Evolutionary conservation across 805 yeast genomes (phyloP), one percentile per base, ranked within the genome.

Genomic region (Wickerhamomyces rabaulensis): DNA sequence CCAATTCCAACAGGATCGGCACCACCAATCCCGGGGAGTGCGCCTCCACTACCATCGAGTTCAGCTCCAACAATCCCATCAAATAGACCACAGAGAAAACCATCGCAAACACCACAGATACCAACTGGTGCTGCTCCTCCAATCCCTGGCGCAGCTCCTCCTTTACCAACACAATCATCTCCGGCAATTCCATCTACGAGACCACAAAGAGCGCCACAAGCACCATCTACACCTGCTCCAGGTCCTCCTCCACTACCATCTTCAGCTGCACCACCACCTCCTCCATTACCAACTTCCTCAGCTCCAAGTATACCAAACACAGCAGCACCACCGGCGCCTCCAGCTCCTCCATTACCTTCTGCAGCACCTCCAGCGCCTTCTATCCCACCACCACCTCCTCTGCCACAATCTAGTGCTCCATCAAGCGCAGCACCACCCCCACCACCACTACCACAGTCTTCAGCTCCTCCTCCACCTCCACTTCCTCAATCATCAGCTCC

Each of bases 391-490:
- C 48, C 42, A 31, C 21, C 51, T n/a, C 31, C 64, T 6, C 39
- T 57, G 20, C 52, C 62, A 2, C 51, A 60, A 13, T 49, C 56
- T 8, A 46, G 55, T 20, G 49, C 57, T 13, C 59, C 63, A 21
- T 9, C 29, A 29, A 39, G 37, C 8, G 22, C 33, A 15, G 48
- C 70, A 2, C 70, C 74, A 10, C 66, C 68, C 10, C 67, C 72
- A 20, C 64, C 67, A 8, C 65, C 69, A 13, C 52, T 63, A 33
- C 64, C 68, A 8, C 33, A 47, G 13, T 4, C 50, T 20, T 38
- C 55, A 6, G 26, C 35, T 10, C 49, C 50, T 6, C 50, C 58
- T 4, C 45, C 56, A 13, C 44, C 54, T 15, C 39, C 56, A 7
- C 41, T 48, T 25, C 52, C 56, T 21, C 51, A 61, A n/a, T 33